phyloP scores from a whole-genome alignment of 73 alveolate species.

The Stentor coeruleus region DNA sequence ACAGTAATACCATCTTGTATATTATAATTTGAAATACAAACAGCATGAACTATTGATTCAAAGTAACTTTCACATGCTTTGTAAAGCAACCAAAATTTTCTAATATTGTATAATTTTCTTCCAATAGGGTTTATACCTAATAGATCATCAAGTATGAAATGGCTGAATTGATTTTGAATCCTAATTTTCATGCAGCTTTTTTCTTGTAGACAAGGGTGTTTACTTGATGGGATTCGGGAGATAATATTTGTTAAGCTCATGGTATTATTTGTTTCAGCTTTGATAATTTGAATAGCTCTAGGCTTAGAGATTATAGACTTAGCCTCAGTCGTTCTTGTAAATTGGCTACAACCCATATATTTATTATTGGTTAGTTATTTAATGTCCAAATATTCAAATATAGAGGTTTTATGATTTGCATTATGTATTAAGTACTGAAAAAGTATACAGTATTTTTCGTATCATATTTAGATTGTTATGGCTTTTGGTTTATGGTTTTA shows the following conservation, averaged over 20 bases:
- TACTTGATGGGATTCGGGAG: not conserved
- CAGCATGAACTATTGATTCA: not conserved
- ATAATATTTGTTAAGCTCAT: not conserved
- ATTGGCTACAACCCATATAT: not conserved
- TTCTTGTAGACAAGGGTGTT: not conserved
- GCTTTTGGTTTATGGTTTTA: no score
- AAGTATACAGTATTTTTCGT: no score
- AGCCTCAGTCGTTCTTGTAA: not conserved
- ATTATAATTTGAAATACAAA: not conserved
- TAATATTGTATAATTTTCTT: no score
- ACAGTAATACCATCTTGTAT: not conserved
- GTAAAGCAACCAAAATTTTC: not conserved
- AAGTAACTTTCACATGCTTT: not conserved
- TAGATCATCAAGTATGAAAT: not conserved
- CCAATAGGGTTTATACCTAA: not conserved
- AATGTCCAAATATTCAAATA: no score
- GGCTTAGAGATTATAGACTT: not conserved
- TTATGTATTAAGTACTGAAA: no score
- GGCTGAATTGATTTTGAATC: not conserved
- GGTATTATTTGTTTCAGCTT: not conserved
- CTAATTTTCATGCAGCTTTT: not conserved
- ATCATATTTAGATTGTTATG: no score
- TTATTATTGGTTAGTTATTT: no score
- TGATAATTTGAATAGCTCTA: not conserved
- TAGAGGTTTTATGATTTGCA: no score